Evolutionary conservation across 257 asterid genomes (phyloP), one percentile per base, ranked within the genome.

Genomic region (Solanum bulbocastanum): DNA sequence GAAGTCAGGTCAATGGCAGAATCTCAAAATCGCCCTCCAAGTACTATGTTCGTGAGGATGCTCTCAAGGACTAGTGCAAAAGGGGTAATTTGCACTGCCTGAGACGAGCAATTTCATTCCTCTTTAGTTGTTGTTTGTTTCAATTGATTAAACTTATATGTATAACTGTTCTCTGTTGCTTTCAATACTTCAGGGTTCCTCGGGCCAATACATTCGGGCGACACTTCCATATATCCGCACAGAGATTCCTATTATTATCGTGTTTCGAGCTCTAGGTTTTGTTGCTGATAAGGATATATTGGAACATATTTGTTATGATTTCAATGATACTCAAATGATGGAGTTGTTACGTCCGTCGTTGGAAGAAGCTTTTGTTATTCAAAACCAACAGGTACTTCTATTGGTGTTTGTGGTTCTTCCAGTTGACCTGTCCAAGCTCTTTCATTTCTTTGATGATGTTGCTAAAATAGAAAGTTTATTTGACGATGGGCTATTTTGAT

Each of bases 1-100:
- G 99, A 97, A 92, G 98, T 97, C 73, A 93, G 98, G 88, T 97
- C 99, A 86, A 96, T 97, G 99, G 99, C 98, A 27, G 99, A 97
- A 91, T 84, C 96, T 83, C 99, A 95, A 87, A 97, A 96, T 89
- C 94, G 98, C 89, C 99, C 99, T 25, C 98, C 98, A 9, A 97
- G 99, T 87, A 91, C 98, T 20, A 97, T 96, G 99, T 97, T 97
- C 75, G 98, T 96, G 88, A 95, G 99, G 49, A 97, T 97, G 99
- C 99, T 97, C 88, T 93, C 99, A 83, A 94, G 99, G 87, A 92
- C 99, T 44, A 96, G 99, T 87, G 98, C 99, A 79, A 96, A 97
- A 92, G 98, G 99, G 98, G 99, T 97, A 95, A 89, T 88, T 73
- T 44, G 16, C 90, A 72, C 83, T 74, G 84, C 39, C 69, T 73